A percentile compares a stretch with the other conserved stretches of the same genome.
These are phyloP conservation scores for Leccinum griseonigrum DNA, from an alignment of 1,284 basidiomycete species.

Conservation along the genomic window DNA sequence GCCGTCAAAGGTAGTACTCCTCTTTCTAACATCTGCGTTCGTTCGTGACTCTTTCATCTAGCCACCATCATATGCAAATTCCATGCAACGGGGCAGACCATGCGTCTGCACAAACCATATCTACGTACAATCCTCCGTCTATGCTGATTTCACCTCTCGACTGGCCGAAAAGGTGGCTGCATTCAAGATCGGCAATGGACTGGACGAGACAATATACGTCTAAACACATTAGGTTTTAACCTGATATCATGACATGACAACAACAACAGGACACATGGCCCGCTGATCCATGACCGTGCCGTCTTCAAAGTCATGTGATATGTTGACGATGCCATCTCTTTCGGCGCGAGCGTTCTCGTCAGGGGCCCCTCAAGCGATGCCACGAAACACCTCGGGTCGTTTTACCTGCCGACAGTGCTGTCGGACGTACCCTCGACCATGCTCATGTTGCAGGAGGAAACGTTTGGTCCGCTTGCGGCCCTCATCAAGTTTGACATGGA, in stretches of 20 bases:
- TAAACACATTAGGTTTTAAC: neutral
- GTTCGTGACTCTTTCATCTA: constrained; percentile 25
- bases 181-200: constrained; percentile 91
- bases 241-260: neutral
- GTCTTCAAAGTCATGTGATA: constrained; percentile 87
- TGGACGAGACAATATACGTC: constrained; percentile 74
- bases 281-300: constrained; percentile 87
- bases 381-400: constrained; percentile 43
- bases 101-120: constrained; percentile 86
- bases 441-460: constrained; percentile 74
- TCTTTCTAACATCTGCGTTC: neutral
- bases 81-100: constrained; percentile 86
- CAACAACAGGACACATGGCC: constrained; percentile 80
- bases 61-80: constrained; percentile 90
- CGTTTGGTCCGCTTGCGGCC: constrained; percentile 84
- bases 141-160: constrained; percentile 82
- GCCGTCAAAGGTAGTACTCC: constrained; percentile 73
- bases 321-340: constrained; percentile 79
- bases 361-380: constrained; percentile 63
- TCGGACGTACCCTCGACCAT: constrained; percentile 78
- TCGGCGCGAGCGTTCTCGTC: constrained; percentile 85
- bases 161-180: constrained; percentile 81
- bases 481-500: constrained; percentile 88
- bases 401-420: constrained; percentile 89
- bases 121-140: constrained; percentile 82